phyloP scores from a whole-genome alignment of 208 protist species.

The Sergeia podlipaevii region DNA sequence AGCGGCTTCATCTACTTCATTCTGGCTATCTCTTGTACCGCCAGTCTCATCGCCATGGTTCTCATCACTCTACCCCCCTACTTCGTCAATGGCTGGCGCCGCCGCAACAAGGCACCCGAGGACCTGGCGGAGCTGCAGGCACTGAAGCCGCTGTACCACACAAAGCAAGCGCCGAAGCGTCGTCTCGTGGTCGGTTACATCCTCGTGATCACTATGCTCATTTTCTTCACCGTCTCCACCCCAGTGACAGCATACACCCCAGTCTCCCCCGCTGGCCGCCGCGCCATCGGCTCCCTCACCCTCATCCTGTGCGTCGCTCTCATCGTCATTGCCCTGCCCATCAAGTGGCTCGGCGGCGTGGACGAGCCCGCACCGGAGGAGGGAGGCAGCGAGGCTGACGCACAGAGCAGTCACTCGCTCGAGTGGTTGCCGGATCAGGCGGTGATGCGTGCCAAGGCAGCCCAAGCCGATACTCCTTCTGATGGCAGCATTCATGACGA shows the following conservation, averaged over 20 bases:
- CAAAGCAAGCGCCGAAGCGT: slow-evolving; percentile 49
- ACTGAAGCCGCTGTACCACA: slow-evolving; percentile 30
- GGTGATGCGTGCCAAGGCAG: neutral
- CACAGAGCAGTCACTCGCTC: neutral
- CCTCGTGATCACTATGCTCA: slow-evolving; percentile 29
- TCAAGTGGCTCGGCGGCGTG: slow-evolving; percentile 51
- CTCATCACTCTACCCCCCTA: slow-evolving; percentile 54
- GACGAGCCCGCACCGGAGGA: slow-evolving; percentile 20
- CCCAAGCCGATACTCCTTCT: neutral
- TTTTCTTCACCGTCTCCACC: slow-evolving; percentile 45
- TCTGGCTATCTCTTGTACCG: slow-evolving; percentile 40
- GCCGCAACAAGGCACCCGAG: slow-evolving; percentile 34
- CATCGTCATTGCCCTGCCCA: slow-evolving; percentile 42
- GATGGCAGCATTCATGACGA: neutral
- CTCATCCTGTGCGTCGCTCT: slow-evolving; percentile 31
- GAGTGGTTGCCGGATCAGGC: neutral
- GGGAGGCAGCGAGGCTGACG: neutral
- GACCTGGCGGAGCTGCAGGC: slow-evolving; percentile 28
- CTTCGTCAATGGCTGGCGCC: slow-evolving; percentile 58
- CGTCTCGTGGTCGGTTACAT: slow-evolving; percentile 54
- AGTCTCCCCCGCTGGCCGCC: slow-evolving; percentile 12
- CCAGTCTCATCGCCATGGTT: slow-evolving; percentile 20
- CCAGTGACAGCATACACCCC: slow-evolving; percentile 49
- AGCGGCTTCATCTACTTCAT: slow-evolving; percentile 68
- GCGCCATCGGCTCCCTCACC: slow-evolving; percentile 38